Percentiles rank a stretch among this genome's conserved stretches.
Evolutionary conservation across 129 eudicot genomes (phyloP).

Genomic region (Centrapalus pauciflorus): DNA sequence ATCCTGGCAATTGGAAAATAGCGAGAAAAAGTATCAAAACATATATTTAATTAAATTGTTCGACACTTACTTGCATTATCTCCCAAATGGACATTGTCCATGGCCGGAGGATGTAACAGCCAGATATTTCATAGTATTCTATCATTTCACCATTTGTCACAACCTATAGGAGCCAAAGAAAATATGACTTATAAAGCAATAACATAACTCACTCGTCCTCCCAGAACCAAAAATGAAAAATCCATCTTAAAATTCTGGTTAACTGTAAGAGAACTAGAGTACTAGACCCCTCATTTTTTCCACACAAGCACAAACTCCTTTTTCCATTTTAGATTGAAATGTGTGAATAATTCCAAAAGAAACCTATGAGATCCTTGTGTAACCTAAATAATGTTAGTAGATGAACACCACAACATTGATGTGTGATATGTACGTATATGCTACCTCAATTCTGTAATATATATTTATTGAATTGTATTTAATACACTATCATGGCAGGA

Average conservation of each 20-base stretch:
- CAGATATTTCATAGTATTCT: slow-evolving; percentile 81
- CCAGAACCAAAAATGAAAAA: too few relatives aligned
- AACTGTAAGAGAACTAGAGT: too few relatives aligned
- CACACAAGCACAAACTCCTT: too few relatives aligned
- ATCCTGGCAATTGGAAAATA: background rate
- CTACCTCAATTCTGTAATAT: background rate
- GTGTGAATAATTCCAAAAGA: too few relatives aligned
- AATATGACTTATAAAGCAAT: background rate
- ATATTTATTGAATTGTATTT: background rate
- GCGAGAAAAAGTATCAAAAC: background rate
- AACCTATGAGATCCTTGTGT: too few relatives aligned
- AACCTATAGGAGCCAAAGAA: slow-evolving; percentile 32
- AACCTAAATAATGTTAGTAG: too few relatives aligned
- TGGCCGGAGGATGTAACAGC: slow-evolving; percentile 76
- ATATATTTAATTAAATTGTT: background rate
- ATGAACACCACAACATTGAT: too few relatives aligned
- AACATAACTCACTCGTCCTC: too few relatives aligned
- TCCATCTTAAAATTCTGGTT: too few relatives aligned
- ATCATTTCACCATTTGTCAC: slow-evolving; percentile 73
- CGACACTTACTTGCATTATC: slow-evolving; percentile 57
- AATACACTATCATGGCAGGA: background rate
- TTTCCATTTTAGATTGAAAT: too few relatives aligned
- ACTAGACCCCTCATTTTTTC: too few relatives aligned
- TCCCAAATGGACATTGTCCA: slow-evolving; percentile 91
- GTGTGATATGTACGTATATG: too few relatives aligned